A percentile compares a stretch with the other conserved stretches of the same genome.
Evolutionary conservation across 1,139 yeast species (phyloP).

Genomic region (Sugiyamaella japonica): DNA sequence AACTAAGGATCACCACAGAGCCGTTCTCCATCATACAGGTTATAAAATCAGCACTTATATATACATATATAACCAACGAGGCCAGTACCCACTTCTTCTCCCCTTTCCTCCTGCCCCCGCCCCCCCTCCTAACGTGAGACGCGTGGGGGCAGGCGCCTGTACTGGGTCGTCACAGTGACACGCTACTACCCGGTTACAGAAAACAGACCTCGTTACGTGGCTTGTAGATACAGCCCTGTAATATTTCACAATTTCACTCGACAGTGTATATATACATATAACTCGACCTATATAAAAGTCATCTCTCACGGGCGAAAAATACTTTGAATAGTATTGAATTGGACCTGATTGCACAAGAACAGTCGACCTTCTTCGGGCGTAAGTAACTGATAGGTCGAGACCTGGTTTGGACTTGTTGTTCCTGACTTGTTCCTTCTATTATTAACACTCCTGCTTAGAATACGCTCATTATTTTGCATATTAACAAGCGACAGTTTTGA

Average conservation of each 20-base stretch:
- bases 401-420: no score
- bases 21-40: no score
- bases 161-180: background rate
- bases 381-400: no score
- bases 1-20: no score
- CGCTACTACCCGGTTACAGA: background rate
- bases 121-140: background rate
- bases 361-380: no score
- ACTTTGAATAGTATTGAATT: background rate
- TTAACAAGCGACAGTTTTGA: background rate
- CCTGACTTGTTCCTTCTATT: no score
- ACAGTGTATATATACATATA: background rate
- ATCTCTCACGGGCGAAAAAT: no score
- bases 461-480: background rate
- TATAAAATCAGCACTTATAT: no score
- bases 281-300: background rate
- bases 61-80: no score
- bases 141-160: background rate
- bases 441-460: background rate
- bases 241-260: background rate
- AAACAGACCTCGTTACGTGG: constrained; percentile 12
- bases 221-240: constrained; percentile 10
- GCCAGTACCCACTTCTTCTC: no score
- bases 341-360: background rate
- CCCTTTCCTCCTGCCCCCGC: background rate